Evolutionary conservation across 2,329 filamentous ascomycete species (phyloP).

Genomic region (Fonsecaea multimorphosa): DNA sequence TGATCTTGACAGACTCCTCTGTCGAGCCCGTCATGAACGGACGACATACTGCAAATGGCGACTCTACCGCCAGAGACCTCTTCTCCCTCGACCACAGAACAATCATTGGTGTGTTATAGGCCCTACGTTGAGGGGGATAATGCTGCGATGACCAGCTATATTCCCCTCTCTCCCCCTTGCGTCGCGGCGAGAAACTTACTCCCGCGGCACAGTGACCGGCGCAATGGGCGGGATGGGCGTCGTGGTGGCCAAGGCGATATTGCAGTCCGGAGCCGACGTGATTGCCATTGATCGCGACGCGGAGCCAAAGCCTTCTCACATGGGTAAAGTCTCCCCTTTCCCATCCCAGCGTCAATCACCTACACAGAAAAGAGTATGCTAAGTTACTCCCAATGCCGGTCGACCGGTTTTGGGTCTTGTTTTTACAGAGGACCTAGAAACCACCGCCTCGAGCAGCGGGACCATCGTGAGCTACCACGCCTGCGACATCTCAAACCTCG

Average conservation of each 20-base stretch:
- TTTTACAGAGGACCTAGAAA: not conserved
- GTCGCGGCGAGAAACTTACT: too few species aligned
- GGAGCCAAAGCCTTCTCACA: not conserved
- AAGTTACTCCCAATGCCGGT: too few species aligned
- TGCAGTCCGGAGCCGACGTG: slow-evolving; percentile 18
- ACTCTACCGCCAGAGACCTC: not conserved
- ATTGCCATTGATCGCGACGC: slow-evolving; percentile 8
- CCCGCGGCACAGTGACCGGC: slow-evolving; percentile 8
- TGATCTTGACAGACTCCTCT: not conserved
- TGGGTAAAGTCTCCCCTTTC: not conserved
- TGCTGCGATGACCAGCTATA: too few species aligned
- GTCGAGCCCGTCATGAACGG: not conserved
- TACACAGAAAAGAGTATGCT: too few species aligned
- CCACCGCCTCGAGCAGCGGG: not conserved
- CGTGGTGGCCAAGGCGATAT: slow-evolving; percentile 13
- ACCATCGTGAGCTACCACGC: not conserved
- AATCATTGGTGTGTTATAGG: slow-evolving; percentile 18
- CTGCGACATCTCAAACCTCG: slow-evolving; percentile 19
- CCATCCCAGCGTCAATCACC: too few species aligned
- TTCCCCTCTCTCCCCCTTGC: too few species aligned
- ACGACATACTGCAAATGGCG: not conserved
- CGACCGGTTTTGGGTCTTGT: too few species aligned
- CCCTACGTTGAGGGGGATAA: too few species aligned
- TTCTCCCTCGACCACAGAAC: slow-evolving; percentile 12
- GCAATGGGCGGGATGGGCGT: slow-evolving; percentile 15